Percentiles rank a stretch among this genome's conserved stretches.
Conservation (phyloP, 228 moss, liverwort and hornwort species). For the Sphagnum fallax region DNA sequence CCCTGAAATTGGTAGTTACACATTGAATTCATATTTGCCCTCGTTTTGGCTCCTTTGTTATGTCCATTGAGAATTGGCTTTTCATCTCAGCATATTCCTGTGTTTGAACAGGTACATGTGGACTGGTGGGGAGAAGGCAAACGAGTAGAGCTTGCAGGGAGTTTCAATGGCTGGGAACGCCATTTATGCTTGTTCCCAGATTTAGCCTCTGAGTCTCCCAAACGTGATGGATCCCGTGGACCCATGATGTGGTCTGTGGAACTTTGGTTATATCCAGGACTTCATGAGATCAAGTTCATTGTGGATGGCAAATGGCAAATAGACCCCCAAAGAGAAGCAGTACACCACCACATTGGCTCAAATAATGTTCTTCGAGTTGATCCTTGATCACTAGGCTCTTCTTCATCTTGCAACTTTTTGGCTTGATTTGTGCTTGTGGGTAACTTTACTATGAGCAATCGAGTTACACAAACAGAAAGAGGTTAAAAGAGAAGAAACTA, state of each 20-base stretch:
- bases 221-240: conserved; percentile 55
- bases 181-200: conserved; percentile 64
- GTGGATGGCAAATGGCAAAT: conserved; percentile 88
- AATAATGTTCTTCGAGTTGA: conserved; percentile 85
- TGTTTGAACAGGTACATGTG: conserved; percentile 50
- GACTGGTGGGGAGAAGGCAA: conserved; percentile 97
- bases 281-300: conserved; percentile 89
- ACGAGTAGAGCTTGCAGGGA: conserved; percentile 81
- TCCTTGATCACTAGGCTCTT: conserved; percentile 5
- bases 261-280: conserved; percentile 78
- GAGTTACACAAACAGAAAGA: no score
- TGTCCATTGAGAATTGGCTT: no score
- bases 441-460: no score
- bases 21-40: no score
- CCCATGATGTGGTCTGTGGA: conserved; percentile 82
- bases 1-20: conserved; percentile 59
- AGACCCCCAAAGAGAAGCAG: conserved; percentile 73
- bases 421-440: no score
- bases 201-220: conserved; percentile 54
- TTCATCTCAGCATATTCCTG: no score
- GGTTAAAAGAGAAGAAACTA: no score
- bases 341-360: conserved; percentile 58
- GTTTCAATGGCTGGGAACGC: conserved; percentile 92
- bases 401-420: no score
- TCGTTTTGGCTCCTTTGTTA: no score